phyloP scores from a whole-genome alignment of 2,329 filamentous ascomycete species.

The Clarireedia sp. region DNA sequence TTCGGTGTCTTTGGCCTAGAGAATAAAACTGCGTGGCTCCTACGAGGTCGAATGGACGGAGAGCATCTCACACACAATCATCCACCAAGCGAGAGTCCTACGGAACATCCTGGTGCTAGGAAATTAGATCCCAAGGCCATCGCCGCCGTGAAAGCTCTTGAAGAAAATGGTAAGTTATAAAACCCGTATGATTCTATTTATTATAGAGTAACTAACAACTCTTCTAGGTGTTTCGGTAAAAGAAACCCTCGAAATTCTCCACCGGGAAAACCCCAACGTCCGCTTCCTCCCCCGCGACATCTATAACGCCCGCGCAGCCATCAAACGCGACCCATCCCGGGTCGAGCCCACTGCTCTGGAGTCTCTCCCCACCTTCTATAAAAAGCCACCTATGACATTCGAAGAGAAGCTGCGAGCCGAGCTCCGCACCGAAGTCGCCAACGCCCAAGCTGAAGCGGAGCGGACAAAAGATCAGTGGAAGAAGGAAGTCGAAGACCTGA shows the following conservation, averaged over 20 bases:
- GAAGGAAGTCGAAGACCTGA: constrained; percentile 50
- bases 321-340: constrained; percentile 57
- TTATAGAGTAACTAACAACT: constrained; percentile 26
- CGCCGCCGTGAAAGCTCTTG: constrained; percentile 56
- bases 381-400: constrained; percentile 54
- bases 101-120: constrained; percentile 57
- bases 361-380: constrained; percentile 56
- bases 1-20: constrained; percentile 66
- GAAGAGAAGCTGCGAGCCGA: constrained; percentile 58
- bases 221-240: constrained; percentile 53
- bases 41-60: constrained; percentile 54
- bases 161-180: constrained; percentile 50
- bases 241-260: constrained; percentile 58
- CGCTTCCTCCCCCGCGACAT: constrained; percentile 57
- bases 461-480: constrained; percentile 49
- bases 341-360: constrained; percentile 51
- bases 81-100: constrained; percentile 57
- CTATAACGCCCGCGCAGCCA: constrained; percentile 59
- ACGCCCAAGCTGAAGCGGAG: constrained; percentile 47
- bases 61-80: constrained; percentile 55
- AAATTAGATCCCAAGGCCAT: constrained; percentile 62
- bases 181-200: background rate
- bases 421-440: constrained; percentile 51
- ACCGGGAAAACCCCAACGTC: constrained; percentile 55
- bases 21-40: constrained; percentile 58